Evolutionary conservation across 2,329 filamentous ascomycete species (phyloP), one percentile per base, ranked within the genome.

Genomic region (Cordyceps tenuipes): DNA sequence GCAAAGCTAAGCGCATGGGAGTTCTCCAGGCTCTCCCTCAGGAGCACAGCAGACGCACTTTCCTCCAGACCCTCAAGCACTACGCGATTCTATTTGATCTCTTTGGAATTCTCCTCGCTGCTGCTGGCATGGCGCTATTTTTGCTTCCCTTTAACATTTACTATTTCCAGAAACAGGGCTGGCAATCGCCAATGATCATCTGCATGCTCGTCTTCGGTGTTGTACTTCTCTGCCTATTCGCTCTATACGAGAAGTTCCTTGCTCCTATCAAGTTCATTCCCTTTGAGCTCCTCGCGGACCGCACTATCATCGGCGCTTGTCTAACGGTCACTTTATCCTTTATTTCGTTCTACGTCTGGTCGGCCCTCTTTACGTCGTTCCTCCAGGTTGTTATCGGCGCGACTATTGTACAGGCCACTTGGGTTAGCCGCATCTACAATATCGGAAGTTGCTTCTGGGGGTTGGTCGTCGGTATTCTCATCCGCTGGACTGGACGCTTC

Each of bases 121-220:
- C 79, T 5, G 74, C 71, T 4, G 85, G 84, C 5, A 76, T 86
- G 21, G 76, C 79, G 2, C 68, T 86, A 15, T 85, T 89, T 66
- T 71, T 89, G 17, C 77, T 90, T 0, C 86, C 87, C 0, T 83
- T 90, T 66, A 36, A 51, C 17, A 51, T 69, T 2, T 77, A 79
- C 0, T 77, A 76, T 15, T 68, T 79, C 48, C 21, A 51, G 23
- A 43, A 44, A 21, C 39, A 39, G 9, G 79, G 76, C 10, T 85
- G 82, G 82, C 69, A 69, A 23, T 76, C 78, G 0, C 72, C 69
- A 47, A 78, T 79, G 63, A 83, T 86, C 66, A 80, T 86, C 60
- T 74, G 77, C 58, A 85, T 87, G 82, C 77, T 80, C 46, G 77
- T 86, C 1, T 69, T 89, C 23, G 87, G 87, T 7, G 76, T 82